Percentiles rank a stretch among this genome's conserved stretches.
Conservation (phyloP, 2,329 filamentous ascomycete genomes). For the Paramyrothecium sp. region DNA sequence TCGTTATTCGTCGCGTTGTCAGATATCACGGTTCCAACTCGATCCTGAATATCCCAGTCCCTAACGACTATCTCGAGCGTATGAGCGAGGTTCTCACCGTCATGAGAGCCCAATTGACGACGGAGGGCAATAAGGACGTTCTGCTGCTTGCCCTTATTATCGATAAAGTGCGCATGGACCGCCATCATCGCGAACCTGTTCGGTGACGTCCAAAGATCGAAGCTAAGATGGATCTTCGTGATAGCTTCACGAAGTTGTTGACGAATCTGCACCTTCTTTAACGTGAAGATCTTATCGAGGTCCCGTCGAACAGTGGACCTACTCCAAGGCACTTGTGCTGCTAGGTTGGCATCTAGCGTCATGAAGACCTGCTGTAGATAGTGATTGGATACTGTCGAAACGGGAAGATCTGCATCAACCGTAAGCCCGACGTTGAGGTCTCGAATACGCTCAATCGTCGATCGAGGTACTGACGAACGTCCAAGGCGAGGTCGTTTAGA, state of each 20-base stretch:
- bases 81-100: neutral
- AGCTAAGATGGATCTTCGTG: neutral
- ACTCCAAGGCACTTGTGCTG: neutral
- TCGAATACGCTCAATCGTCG: conserved; percentile 6
- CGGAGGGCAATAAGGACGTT: neutral
- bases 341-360: conserved; percentile 2
- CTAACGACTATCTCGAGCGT: neutral
- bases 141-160: neutral
- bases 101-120: neutral
- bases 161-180: neutral
- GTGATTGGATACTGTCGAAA: too few species aligned
- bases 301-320: conserved; percentile 2
- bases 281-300: conserved; percentile 4
- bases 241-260: conserved; percentile 3
- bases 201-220: conserved; percentile 1
- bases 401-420: conserved; percentile 5
- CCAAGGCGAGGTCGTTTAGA: too few species aligned
- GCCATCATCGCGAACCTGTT: neutral
- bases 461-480: conserved; percentile 16
- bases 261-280: conserved; percentile 1
- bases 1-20: neutral
- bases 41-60: neutral
- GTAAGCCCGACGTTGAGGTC: conserved; percentile 6
- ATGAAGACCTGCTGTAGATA: too few species aligned
- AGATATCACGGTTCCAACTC: neutral